A percentile compares a stretch with the other conserved stretches of the same genome.
Evolutionary conservation across 768 basidiomycete species (phyloP).

Genomic region (Termitomyces sp.): DNA sequence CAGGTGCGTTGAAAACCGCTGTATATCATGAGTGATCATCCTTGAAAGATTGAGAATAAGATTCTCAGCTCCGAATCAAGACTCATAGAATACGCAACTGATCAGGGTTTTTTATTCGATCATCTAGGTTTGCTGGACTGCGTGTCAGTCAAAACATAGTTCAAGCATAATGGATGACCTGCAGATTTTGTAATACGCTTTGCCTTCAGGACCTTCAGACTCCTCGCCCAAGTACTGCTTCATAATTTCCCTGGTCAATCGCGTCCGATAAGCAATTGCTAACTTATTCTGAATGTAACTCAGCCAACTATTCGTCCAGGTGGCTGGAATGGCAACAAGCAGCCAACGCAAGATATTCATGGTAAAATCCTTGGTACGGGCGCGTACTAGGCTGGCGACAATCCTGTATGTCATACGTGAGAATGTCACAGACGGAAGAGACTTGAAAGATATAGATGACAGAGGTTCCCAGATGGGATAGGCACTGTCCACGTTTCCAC

Average conservation of each 20-base stretch:
- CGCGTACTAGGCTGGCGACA: slow-evolving; percentile 90
- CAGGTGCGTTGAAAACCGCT: slow-evolving; percentile 84
- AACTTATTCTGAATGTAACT: slow-evolving; percentile 93
- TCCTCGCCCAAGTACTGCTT: slow-evolving; percentile 78
- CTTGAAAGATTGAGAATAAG: slow-evolving; percentile 26
- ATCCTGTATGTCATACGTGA: slow-evolving; percentile 46
- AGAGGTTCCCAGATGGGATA: background rate
- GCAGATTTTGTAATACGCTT: slow-evolving; percentile 93
- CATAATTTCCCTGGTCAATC: slow-evolving; percentile 81
- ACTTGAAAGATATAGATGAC: background rate
- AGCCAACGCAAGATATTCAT: slow-evolving; percentile 87
- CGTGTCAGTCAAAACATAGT: background rate
- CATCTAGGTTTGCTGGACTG: slow-evolving; percentile 82
- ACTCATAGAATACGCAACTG: slow-evolving; percentile 46
- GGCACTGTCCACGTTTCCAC: background rate
- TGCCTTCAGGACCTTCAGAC: slow-evolving; percentile 58
- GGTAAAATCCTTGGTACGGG: slow-evolving; percentile 72
- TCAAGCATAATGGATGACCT: slow-evolving; percentile 18
- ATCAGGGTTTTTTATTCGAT: slow-evolving; percentile 93
- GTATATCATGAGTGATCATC: slow-evolving; percentile 95
- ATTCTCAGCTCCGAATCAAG: slow-evolving; percentile 8
- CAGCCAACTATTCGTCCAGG: slow-evolving; percentile 90
- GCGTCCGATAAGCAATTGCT: slow-evolving; percentile 80
- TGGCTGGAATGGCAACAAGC: slow-evolving; percentile 86
- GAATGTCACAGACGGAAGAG: background rate